phyloP scores from a whole-genome alignment of 1,139 yeast genomes.

The Oligophagozyma castellii region DNA sequence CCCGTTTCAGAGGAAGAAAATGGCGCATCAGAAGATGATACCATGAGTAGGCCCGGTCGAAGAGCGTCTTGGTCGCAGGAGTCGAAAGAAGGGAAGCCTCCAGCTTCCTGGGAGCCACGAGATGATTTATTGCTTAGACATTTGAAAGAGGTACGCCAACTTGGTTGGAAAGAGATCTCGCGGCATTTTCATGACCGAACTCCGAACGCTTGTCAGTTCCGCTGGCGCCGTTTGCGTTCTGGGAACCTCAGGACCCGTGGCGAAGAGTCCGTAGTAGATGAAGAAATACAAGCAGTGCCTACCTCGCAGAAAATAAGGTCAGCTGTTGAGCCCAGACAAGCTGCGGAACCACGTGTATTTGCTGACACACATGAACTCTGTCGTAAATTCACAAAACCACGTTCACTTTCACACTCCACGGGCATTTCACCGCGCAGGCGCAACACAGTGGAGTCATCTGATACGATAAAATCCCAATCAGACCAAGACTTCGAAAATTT shows the following conservation, averaged over 20 bases:
- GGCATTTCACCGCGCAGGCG: neutral
- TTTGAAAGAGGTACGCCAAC: slow-evolving; percentile 53
- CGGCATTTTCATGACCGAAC: slow-evolving; percentile 54
- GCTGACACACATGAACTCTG: neutral
- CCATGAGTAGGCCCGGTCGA: no score
- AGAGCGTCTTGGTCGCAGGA: no score
- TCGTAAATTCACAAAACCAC: slow-evolving; percentile 11
- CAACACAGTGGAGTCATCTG: neutral
- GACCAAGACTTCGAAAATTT: slow-evolving; percentile 6
- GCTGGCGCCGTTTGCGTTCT: slow-evolving; percentile 60
- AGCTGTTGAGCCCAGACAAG: neutral
- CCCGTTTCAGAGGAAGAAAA: no score
- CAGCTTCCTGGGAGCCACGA: slow-evolving; percentile 66
- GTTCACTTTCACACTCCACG: slow-evolving; percentile 14
- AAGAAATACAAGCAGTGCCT: neutral
- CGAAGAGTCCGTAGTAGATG: slow-evolving; percentile 15
- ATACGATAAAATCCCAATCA: neutral
- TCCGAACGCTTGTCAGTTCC: slow-evolving; percentile 66
- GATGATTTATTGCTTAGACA: slow-evolving; percentile 57
- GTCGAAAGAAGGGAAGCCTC: slow-evolving; percentile 31
- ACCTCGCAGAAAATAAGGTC: neutral
- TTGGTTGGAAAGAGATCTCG: slow-evolving; percentile 71
- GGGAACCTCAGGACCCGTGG: slow-evolving; percentile 49
- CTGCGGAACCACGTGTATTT: slow-evolving; percentile 1
- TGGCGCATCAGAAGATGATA: no score